These are phyloP conservation scores for Cladosporium sphaerospermum DNA, from an alignment of 2,329 filamentous ascomycete genomes.

Conservation along the genomic window DNA sequence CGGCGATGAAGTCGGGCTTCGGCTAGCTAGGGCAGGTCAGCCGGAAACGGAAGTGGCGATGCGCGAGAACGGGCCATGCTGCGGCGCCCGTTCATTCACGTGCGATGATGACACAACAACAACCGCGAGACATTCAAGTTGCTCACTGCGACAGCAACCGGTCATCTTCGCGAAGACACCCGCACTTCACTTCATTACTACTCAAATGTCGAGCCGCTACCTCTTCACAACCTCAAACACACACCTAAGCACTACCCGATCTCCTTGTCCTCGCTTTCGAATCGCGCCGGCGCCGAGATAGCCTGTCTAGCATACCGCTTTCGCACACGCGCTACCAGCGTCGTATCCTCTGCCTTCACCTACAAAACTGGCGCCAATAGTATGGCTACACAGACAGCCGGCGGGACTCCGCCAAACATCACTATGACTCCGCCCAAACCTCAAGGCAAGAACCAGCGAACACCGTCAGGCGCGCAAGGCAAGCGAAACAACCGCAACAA, in stretches of 20 bases:
- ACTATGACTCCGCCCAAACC: conserved; percentile 13
- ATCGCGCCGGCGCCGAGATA: conserved; percentile 21
- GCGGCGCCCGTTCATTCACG: not conserved
- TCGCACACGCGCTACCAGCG: not conserved
- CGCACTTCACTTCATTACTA: conserved; percentile 5
- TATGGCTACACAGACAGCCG: not conserved
- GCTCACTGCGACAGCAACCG: not conserved
- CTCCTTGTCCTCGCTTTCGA: conserved; percentile 14
- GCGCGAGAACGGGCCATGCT: too few relatives aligned
- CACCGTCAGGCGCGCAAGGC: conserved; percentile 18
- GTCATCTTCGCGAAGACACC: not conserved
- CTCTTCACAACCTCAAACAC: conserved; percentile 15
- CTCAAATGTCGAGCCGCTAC: conserved; percentile 23
- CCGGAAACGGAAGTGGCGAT: not conserved
- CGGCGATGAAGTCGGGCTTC: too few relatives aligned
- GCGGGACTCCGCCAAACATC: conserved; percentile 22
- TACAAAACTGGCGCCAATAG: conserved; percentile 5
- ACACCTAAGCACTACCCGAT: conserved; percentile 2
- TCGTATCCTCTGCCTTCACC: conserved; percentile 8
- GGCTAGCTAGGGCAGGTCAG: too few relatives aligned
- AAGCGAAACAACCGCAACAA: conserved; percentile 30
- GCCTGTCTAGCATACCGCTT: not conserved
- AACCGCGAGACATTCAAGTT: not conserved
- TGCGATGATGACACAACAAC: not conserved
- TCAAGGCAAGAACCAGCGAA: conserved; percentile 17